phyloP scores from a whole-genome alignment of 1,139 yeast species.

The Scheffersomyces titani region DNA sequence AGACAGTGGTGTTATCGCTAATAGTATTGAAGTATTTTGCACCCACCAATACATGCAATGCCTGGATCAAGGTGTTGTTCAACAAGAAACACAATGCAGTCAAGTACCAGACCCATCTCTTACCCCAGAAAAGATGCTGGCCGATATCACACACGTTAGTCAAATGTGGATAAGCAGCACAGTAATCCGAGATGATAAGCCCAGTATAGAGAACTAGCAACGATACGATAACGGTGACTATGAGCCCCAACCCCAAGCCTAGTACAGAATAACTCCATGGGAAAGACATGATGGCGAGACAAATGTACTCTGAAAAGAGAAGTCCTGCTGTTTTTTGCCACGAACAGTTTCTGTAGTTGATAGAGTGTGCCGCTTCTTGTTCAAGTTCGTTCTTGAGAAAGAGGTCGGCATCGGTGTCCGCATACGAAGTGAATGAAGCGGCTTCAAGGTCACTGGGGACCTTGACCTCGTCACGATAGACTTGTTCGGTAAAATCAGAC shows the following conservation, averaged over 20 bases:
- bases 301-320: constrained; percentile 59
- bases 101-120: constrained; percentile 55
- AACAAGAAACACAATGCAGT: constrained; percentile 56
- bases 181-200: constrained; percentile 52
- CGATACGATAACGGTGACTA: constrained; percentile 54
- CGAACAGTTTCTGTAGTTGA: constrained; percentile 54
- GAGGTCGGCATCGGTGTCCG: constrained; percentile 8
- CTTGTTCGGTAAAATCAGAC: not conserved
- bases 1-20: constrained; percentile 46
- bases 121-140: constrained; percentile 54
- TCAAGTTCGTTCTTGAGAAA: constrained; percentile 9
- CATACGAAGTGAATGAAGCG: constrained; percentile 1
- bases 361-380: constrained; percentile 27
- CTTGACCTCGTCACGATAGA: not conserved
- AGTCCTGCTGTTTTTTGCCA: constrained; percentile 62
- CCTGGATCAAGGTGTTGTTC: constrained; percentile 59
- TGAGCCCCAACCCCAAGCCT: constrained; percentile 59
- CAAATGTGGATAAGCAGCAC: constrained; percentile 53
- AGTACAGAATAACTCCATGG: constrained; percentile 65
- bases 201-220: constrained; percentile 57
- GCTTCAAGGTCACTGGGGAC: constrained; percentile 3
- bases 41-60: constrained; percentile 59
- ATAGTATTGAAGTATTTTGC: constrained; percentile 61
- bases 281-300: constrained; percentile 63
- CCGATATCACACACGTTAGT: constrained; percentile 62